Percentiles rank a stretch among this genome's conserved stretches.
Conservation (phyloP, 495 filamentous ascomycete genomes). For the Penicillium pulvis region DNA sequence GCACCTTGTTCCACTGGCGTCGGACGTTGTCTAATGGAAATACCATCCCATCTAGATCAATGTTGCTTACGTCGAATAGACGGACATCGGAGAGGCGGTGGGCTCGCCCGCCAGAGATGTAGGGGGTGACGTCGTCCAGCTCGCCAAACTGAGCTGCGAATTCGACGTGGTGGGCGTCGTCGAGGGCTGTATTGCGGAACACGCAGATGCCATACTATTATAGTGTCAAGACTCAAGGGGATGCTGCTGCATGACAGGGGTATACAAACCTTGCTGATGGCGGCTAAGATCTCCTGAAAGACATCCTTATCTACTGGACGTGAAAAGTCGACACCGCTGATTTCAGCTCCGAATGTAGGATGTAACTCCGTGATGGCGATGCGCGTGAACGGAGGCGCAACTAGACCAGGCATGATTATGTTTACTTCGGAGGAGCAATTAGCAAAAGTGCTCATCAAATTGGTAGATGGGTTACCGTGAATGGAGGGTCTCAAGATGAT, state of each 20-base stretch:
- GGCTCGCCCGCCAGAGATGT: constrained; percentile 46
- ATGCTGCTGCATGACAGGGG: neutral
- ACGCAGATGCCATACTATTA: constrained; percentile 58
- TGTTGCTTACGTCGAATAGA: constrained; percentile 56
- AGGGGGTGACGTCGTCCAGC: constrained; percentile 60
- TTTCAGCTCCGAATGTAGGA: constrained; percentile 57
- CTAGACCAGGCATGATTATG: constrained; percentile 11
- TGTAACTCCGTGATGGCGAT: constrained; percentile 46
- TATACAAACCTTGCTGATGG: constrained; percentile 18
- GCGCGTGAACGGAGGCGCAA: constrained; percentile 3
- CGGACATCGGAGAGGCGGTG: constrained; percentile 50
- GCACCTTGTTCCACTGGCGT: constrained; percentile 39
- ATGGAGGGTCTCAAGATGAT: neutral
- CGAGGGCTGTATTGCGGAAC: constrained; percentile 54
- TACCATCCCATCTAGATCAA: constrained; percentile 39
- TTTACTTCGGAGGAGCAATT: too few species aligned
- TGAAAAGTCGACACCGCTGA: constrained; percentile 53
- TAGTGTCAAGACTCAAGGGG: neutral
- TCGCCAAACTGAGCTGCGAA: constrained; percentile 58
- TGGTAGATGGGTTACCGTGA: neutral
- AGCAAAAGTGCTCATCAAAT: neutral
- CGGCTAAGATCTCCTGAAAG: constrained; percentile 40
- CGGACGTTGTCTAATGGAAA: constrained; percentile 21
- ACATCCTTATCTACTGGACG: constrained; percentile 44
- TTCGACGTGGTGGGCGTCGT: constrained; percentile 54